These are phyloP conservation scores for Trichoderma sp. DNA, from an alignment of 2,329 filamentous ascomycete species.

Conservation along the genomic window DNA sequence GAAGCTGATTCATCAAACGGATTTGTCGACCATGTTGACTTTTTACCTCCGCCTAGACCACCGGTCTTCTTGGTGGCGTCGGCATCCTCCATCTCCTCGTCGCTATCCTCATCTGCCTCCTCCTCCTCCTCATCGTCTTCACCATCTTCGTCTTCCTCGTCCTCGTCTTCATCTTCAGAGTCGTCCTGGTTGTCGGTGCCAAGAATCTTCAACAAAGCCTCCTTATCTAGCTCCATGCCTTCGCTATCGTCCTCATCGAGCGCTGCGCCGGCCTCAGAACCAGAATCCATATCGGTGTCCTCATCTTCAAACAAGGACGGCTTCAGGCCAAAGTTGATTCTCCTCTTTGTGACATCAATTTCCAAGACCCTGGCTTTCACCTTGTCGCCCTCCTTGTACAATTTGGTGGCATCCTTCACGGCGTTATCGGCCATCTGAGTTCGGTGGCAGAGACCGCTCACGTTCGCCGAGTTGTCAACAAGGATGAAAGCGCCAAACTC, in stretches of 20 bases:
- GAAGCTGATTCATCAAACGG: constrained; percentile 59
- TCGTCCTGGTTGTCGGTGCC: constrained; percentile 46
- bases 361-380: constrained; percentile 89
- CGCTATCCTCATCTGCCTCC: constrained; percentile 37
- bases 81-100: constrained; percentile 39
- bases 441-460: constrained; percentile 90
- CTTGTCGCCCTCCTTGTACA: constrained; percentile 86
- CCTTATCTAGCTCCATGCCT: constrained; percentile 48
- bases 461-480: constrained; percentile 78
- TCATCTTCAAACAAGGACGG: constrained; percentile 77
- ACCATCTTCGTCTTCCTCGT: constrained; percentile 26
- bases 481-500: constrained; percentile 95
- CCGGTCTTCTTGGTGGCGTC: constrained; percentile 33
- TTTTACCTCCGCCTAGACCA: constrained; percentile 56
- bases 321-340: constrained; percentile 87
- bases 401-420: constrained; percentile 78
- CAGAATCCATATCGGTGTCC: constrained; percentile 49
- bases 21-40: constrained; percentile 84
- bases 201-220: constrained; percentile 42
- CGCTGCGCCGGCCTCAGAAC: constrained; percentile 46
- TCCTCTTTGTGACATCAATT: constrained; percentile 69
- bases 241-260: constrained; percentile 46
- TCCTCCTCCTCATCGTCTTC: constrained; percentile 44
- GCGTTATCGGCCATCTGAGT: constrained; percentile 85
- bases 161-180: constrained; percentile 35